Conservation (phyloP, 768 basidiomycete species). For the Lactarius trivialis region DNA sequence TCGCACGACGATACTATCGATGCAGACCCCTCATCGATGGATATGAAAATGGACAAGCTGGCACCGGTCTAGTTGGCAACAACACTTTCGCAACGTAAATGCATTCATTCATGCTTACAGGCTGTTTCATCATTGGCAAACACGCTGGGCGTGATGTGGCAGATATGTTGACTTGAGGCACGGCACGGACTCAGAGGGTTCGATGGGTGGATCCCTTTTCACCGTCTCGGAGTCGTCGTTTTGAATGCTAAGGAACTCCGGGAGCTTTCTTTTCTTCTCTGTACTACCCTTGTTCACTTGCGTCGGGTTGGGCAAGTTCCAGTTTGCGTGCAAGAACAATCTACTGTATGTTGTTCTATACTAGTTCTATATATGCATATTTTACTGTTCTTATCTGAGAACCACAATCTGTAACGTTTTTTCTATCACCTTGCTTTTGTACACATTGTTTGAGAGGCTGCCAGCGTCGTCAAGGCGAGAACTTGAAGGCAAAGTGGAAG, state of each 20-base stretch:
- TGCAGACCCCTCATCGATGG: background rate
- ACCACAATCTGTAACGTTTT: too few relatives aligned
- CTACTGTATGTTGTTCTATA: too few relatives aligned
- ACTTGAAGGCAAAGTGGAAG: too few relatives aligned
- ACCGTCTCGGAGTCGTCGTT: background rate
- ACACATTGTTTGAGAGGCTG: too few relatives aligned
- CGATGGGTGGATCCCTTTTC: background rate
- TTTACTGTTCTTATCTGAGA: too few relatives aligned
- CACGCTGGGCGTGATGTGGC: background rate
- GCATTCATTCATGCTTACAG: background rate
- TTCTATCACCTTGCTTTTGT: too few relatives aligned
- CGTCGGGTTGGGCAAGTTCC: too few relatives aligned
- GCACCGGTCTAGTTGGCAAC: background rate
- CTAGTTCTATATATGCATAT: too few relatives aligned
- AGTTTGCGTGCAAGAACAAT: too few relatives aligned
- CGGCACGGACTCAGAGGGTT: background rate
- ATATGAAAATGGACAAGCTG: background rate
- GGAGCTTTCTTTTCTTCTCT: too few relatives aligned
- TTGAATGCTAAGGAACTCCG: background rate
- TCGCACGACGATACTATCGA: background rate
- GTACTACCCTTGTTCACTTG: background rate
- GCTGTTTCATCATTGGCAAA: background rate
- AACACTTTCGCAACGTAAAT: too few relatives aligned
- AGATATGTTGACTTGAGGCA: background rate
- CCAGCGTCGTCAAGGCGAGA: too few relatives aligned